Percentiles rank a stretch among this genome's conserved stretches.
Evolutionary conservation across 768 basidiomycete species (phyloP).

Genomic region (Inosperma sp.): DNA sequence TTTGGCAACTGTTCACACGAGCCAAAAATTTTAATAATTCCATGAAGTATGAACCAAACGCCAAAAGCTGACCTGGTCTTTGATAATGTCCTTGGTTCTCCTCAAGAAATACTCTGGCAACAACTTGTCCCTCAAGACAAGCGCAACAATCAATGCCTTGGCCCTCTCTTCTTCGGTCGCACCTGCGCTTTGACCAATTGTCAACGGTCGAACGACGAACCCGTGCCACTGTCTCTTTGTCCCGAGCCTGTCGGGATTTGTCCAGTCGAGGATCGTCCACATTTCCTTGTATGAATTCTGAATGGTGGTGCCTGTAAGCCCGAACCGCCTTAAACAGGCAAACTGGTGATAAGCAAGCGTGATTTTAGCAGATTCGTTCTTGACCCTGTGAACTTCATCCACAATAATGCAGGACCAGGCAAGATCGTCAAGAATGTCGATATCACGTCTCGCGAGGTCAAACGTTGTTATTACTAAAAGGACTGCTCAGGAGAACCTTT

Average conservation of each 20-base stretch:
- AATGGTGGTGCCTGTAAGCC: conserved; percentile 73
- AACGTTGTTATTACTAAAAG: conserved; percentile 73
- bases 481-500: conserved; percentile 6
- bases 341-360: conserved; percentile 71
- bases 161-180: conserved; percentile 60
- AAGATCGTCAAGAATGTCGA: conserved; percentile 62
- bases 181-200: conserved; percentile 58
- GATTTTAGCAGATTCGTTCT: conserved; percentile 67
- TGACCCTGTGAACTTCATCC: conserved; percentile 89
- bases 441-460: conserved; percentile 68
- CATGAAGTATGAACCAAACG: not conserved
- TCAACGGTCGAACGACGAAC: conserved; percentile 64
- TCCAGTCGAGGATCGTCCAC: conserved; percentile 91
- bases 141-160: conserved; percentile 54
- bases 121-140: conserved; percentile 57
- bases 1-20: conserved; percentile 59
- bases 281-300: conserved; percentile 91
- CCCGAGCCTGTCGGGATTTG: conserved; percentile 77
- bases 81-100: conserved; percentile 76
- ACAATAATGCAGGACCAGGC: conserved; percentile 72
- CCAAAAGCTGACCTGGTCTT: conserved; percentile 49
- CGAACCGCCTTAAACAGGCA: conserved; percentile 64
- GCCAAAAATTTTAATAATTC: conserved; percentile 3
- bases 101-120: conserved; percentile 82
- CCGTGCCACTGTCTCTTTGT: conserved; percentile 71